Conservation (phyloP, 495 filamentous ascomycete genomes). For the Tuber magnatum region DNA sequence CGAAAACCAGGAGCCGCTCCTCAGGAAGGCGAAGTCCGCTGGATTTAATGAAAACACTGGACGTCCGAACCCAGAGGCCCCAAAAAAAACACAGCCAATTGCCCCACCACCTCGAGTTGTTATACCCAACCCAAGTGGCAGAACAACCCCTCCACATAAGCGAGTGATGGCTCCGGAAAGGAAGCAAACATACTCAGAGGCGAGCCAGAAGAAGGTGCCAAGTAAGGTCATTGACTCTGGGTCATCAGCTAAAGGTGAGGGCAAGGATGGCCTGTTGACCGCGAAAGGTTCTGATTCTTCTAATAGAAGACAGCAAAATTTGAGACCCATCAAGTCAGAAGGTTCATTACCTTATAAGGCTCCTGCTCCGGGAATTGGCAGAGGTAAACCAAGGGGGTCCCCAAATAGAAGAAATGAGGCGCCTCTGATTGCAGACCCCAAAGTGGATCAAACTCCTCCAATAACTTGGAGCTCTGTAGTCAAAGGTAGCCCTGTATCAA, state of each 20-base stretch:
- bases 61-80: background rate
- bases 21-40: background rate
- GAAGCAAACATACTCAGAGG: conserved; percentile 1
- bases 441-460: background rate
- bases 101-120: background rate
- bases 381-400: background rate
- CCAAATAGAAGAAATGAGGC: background rate
- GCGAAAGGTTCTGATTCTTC: background rate
- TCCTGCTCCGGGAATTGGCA: conserved; percentile 1
- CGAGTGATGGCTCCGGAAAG: conserved; percentile 14
- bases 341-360: background rate
- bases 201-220: background rate
- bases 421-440: background rate
- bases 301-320: background rate
- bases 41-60: background rate
- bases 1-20: background rate
- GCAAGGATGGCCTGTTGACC: background rate
- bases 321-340: background rate
- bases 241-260: background rate
- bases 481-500: conserved; percentile 1
- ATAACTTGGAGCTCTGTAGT: background rate
- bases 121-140: conserved; percentile 29
- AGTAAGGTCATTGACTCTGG: background rate
- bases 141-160: conserved; percentile 29
- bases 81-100: background rate